Evolutionary conservation across 2,329 filamentous ascomycete species (phyloP), one percentile per base, ranked within the genome.

Genomic region (Diaporthe aspalathi): DNA sequence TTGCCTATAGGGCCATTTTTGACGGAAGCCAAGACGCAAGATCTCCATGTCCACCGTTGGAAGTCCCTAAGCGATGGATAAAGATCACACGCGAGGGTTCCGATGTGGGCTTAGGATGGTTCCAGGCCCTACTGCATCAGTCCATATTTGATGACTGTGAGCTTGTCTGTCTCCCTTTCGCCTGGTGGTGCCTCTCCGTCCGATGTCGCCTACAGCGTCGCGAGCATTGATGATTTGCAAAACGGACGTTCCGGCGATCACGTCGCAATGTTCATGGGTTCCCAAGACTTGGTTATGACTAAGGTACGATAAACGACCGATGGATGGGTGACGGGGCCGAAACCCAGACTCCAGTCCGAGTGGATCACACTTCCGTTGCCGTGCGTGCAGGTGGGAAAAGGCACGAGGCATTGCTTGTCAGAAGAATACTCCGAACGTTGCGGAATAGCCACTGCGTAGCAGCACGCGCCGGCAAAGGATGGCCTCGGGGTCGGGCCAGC

Each of bases 211-310:
- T 35, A 24, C 60, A 32, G 16, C 29, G 29, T 62, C 40, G 40
- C n/a, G 38, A 16, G 60, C 45, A 38, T 65, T 65, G 60, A 65
- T 65, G 60, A 65, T 50, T 65, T 65, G 45, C 60, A 65, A 65
- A 65, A 65, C 45, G 24, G 60, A 14, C 60, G 60, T 65, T 65
- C 60, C 16, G 60, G 60, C 60, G 60, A 65, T 65, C 60, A 50
- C 60, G 7, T 38, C 60, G 45, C 45, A 20, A 43, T 63, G 43
- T 49, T 49, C 43, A 63, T 35, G 60, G 45, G 60, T 65, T 50
- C 60, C 27, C 60, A 38, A 20, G 60, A 50, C 45, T 27, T 47
- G 43, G 60, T 38, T 38, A 50, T 65, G 60, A 7, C 60, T 17
- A 20, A 50, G 43, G 29, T 20, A 14, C 60, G 2, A 49, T n/a